Conservation (phyloP, 2,329 filamentous ascomycete genomes). For the Aspergillus cejpii region DNA sequence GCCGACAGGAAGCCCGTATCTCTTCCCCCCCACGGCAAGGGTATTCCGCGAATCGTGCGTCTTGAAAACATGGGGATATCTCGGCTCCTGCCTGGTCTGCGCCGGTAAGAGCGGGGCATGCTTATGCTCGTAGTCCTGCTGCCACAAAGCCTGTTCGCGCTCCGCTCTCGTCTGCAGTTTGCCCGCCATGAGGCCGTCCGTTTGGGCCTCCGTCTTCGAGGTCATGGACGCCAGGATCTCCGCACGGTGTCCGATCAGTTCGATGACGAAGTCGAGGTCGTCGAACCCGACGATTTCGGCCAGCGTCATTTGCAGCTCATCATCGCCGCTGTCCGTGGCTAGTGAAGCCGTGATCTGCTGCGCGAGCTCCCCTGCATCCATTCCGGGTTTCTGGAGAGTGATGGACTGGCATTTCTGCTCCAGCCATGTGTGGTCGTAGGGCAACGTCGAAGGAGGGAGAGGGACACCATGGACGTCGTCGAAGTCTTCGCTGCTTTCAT, state of each 20-base stretch:
- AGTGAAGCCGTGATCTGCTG: slow-evolving; percentile 72
- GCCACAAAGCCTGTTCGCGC: slow-evolving; percentile 68
- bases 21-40: slow-evolving; percentile 69
- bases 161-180: slow-evolving; percentile 68
- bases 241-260: slow-evolving; percentile 71
- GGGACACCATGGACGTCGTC: slow-evolving; percentile 47
- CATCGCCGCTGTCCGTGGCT: slow-evolving; percentile 62
- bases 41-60: slow-evolving; percentile 77
- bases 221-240: slow-evolving; percentile 52
- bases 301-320: slow-evolving; percentile 84
- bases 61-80: slow-evolving; percentile 93
- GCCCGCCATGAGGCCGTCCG: slow-evolving; percentile 43
- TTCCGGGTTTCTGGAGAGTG: slow-evolving; percentile 56
- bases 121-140: slow-evolving; percentile 78
- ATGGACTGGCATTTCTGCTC: slow-evolving; percentile 60
- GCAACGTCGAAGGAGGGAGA: slow-evolving; percentile 24
- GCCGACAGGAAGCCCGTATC: slow-evolving; percentile 73
- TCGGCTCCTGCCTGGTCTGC: slow-evolving; percentile 61
- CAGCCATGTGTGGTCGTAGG: slow-evolving; percentile 65
- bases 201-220: slow-evolving; percentile 29
- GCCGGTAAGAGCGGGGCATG: slow-evolving; percentile 62
- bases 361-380: slow-evolving; percentile 64
- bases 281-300: slow-evolving; percentile 89
- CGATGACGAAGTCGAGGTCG: slow-evolving; percentile 86
- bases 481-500: slow-evolving; percentile 59